phyloP scores from a whole-genome alignment of 257 asterid genomes.

The Leptodermis oblonga region DNA sequence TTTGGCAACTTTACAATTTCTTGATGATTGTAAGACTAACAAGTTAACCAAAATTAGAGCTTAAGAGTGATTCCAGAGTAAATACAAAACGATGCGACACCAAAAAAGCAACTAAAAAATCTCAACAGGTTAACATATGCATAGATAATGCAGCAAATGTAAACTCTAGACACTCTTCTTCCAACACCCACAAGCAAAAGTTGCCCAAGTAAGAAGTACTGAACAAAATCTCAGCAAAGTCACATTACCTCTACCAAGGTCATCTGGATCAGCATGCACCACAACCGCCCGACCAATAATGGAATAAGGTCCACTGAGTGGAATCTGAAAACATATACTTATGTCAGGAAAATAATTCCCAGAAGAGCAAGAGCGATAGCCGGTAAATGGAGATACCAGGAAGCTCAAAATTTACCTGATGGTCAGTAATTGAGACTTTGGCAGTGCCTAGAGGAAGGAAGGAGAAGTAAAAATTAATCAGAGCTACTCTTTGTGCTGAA shows the following conservation, averaged over 20 bases:
- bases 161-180: not conserved
- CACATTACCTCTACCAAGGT: slow-evolving; percentile 72
- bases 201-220: not conserved
- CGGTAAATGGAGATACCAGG: not conserved
- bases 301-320: slow-evolving; percentile 70
- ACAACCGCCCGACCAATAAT: slow-evolving; percentile 92
- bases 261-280: slow-evolving; percentile 94
- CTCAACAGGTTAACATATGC: too few relatives aligned
- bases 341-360: not conserved
- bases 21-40: not conserved
- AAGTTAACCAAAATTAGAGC: not conserved
- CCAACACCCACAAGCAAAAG: not conserved
- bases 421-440: slow-evolving; percentile 55
- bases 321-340: slow-evolving; percentile 42
- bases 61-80: not conserved
- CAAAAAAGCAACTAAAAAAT: too few relatives aligned
- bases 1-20: not conserved
- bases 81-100: not conserved
- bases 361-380: not conserved
- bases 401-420: slow-evolving; percentile 37
- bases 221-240: not conserved
- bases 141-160: not conserved
- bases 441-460: slow-evolving; percentile 52
- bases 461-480: not conserved
- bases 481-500: not conserved